Conservation (phyloP, 345 rosid genomes). For the Camelina sativa region DNA sequence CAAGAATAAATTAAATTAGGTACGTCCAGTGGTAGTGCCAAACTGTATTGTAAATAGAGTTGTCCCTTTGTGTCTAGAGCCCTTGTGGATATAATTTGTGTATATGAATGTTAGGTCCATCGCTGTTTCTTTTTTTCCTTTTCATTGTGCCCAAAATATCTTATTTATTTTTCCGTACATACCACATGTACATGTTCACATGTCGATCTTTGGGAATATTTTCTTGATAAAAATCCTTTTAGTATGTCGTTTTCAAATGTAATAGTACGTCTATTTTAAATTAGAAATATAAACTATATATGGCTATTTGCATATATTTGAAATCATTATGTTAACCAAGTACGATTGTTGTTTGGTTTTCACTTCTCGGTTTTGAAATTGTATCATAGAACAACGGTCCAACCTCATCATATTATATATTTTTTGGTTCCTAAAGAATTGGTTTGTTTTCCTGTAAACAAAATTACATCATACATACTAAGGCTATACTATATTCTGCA, state of each 20-base stretch:
- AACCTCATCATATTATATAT: slow-evolving; percentile 4
- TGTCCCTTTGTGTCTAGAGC: slow-evolving; percentile 39
- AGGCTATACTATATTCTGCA: not conserved
- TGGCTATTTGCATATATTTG: slow-evolving; percentile 9
- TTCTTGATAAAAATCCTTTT: not conserved
- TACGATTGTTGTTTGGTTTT: not conserved
- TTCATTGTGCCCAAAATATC: slow-evolving; percentile 6
- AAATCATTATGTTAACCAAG: not conserved
- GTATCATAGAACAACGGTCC: not conserved
- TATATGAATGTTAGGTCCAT: slow-evolving; percentile 34
- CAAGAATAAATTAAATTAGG: slow-evolving; percentile 33
- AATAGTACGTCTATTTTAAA: slow-evolving; percentile 16
- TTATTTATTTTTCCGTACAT: slow-evolving; percentile 39
- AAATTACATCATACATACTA: not conserved
- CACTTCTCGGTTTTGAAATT: not conserved
- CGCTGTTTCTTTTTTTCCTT: slow-evolving; percentile 8
- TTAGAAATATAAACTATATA: not conserved
- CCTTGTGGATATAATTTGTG: slow-evolving; percentile 16
- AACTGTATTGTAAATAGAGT: slow-evolving; percentile 32
- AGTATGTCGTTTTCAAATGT: slow-evolving; percentile 27
- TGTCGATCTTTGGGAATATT: slow-evolving; percentile 28
- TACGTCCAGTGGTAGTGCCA: slow-evolving; percentile 39
- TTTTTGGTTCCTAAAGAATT: not conserved
- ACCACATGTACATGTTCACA: slow-evolving; percentile 43
- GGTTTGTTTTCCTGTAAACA: not conserved